Evolutionary conservation across 228 moss, liverwort and hornwort species (phyloP).

Genomic region (Sphagnum magellanicum): DNA sequence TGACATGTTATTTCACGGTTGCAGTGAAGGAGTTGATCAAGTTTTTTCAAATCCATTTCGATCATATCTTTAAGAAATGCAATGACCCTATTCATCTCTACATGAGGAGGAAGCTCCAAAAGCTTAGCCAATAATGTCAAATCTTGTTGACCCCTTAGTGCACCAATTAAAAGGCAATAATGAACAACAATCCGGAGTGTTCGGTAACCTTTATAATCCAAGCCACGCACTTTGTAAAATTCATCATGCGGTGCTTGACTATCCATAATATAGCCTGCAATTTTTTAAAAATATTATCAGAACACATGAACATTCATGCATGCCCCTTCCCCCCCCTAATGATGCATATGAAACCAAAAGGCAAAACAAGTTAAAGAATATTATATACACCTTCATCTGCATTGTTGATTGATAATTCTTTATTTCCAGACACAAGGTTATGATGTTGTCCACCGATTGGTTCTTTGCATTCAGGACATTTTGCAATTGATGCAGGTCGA

Average conservation of each 20-base stretch:
- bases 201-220: constrained; percentile 42
- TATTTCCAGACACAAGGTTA: constrained; percentile 19
- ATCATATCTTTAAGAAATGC: constrained; percentile 8
- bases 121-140: constrained; percentile 14
- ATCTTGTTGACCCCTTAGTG: constrained; percentile 10
- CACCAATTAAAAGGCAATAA: constrained; percentile 28
- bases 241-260: constrained; percentile 37
- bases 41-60: constrained; percentile 44
- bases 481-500: constrained; percentile 19
- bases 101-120: constrained; percentile 17
- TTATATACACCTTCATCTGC: too few relatives aligned
- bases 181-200: constrained; percentile 36
- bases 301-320: too few relatives aligned
- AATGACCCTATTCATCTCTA: too few relatives aligned
- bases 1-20: constrained; percentile 37
- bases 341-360: too few relatives aligned
- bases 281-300: too few relatives aligned
- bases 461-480: constrained; percentile 31
- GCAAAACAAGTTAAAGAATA: too few relatives aligned
- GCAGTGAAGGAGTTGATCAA: constrained; percentile 41
- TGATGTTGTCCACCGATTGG: constrained; percentile 30
- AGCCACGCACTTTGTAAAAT: constrained; percentile 33
- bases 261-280: constrained; percentile 40
- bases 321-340: too few relatives aligned
- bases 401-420: constrained; percentile 9